phyloP scores from a whole-genome alignment of 202 grass and related monocot genomes.

The Elaeis oleifera region DNA sequence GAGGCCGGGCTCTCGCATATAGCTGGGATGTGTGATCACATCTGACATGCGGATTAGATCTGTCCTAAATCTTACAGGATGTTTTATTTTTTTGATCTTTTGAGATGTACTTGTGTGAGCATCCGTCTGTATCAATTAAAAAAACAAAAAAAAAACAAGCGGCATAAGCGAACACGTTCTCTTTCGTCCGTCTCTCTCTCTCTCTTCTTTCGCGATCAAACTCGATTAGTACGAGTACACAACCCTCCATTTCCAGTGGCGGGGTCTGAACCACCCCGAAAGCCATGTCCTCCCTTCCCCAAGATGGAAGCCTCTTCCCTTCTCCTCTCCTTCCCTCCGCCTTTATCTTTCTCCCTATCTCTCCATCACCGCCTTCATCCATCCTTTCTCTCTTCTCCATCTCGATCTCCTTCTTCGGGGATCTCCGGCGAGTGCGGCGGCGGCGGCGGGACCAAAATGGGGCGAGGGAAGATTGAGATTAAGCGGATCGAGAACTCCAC shows the following conservation, averaged over 20 bases:
- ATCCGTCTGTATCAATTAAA: too few relatives aligned
- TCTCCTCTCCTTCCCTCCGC: slow-evolving; percentile 1
- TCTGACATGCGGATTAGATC: too few relatives aligned
- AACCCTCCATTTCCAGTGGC: slow-evolving; percentile 42
- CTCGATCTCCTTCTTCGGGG: background rate
- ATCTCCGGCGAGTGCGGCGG: background rate
- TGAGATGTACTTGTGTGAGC: too few relatives aligned
- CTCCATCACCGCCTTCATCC: background rate
- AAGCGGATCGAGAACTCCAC: slow-evolving; percentile 94
- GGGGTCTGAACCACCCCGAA: slow-evolving; percentile 59
- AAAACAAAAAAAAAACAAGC: too few relatives aligned
- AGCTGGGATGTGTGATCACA: too few relatives aligned
- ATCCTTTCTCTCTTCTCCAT: slow-evolving; percentile 18
- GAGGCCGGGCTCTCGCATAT: too few relatives aligned
- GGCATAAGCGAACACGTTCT: too few relatives aligned
- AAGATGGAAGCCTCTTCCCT: slow-evolving; percentile 12
- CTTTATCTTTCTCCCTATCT: slow-evolving; percentile 11
- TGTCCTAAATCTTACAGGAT: too few relatives aligned
- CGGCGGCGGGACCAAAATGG: slow-evolving; percentile 30
- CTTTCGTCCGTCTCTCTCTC: too few relatives aligned
- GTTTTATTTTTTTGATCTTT: too few relatives aligned
- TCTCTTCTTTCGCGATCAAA: too few relatives aligned
- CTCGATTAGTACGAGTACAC: slow-evolving; percentile 12
- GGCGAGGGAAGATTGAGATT: slow-evolving; percentile 93
- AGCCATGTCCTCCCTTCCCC: slow-evolving; percentile 53